Conservation (phyloP, 2,329 filamentous ascomycete genomes). For the Aspergillus pseudotamarii region DNA sequence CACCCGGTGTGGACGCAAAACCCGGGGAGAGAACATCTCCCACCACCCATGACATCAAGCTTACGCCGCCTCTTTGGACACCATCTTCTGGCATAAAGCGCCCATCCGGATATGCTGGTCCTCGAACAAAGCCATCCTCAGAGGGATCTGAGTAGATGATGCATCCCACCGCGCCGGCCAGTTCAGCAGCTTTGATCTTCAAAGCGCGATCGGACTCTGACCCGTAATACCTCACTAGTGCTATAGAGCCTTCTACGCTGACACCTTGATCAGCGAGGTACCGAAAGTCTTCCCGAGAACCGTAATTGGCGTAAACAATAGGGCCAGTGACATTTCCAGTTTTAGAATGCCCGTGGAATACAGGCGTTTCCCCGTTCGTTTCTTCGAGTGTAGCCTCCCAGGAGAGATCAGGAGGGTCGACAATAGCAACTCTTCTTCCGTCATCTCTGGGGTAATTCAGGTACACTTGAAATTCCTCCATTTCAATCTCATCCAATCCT, state of each 20-base stretch:
- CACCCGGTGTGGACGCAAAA: constrained; percentile 60
- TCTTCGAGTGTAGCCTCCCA: constrained; percentile 90
- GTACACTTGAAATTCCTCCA: constrained; percentile 85
- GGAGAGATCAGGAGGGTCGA: constrained; percentile 66
- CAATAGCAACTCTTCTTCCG: constrained; percentile 79
- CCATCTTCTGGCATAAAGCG: constrained; percentile 79
- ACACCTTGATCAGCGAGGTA: constrained; percentile 70
- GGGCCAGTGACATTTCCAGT: constrained; percentile 83
- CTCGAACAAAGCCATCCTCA: constrained; percentile 78
- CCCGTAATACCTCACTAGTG: constrained; percentile 78
- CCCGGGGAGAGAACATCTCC: constrained; percentile 94
- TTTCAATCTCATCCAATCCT: constrained; percentile 72
- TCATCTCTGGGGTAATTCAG: constrained; percentile 83
- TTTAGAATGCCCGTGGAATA: constrained; percentile 88
- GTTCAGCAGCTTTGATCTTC: constrained; percentile 87
- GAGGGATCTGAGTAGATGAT: constrained; percentile 90
- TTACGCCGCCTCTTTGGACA: constrained; percentile 80
- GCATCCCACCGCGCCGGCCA: constrained; percentile 82
- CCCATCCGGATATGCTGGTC: constrained; percentile 73
- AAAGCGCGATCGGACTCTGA: constrained; percentile 71
- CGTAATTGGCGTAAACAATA: constrained; percentile 90
- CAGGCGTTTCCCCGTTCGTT: constrained; percentile 71
- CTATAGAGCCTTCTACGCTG: constrained; percentile 76
- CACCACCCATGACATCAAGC: constrained; percentile 77
- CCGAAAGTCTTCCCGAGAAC: constrained; percentile 80